Evolutionary conservation across 768 basidiomycete genomes (phyloP), one percentile per base, ranked within the genome.

Genomic region (Trametes coccinea): DNA sequence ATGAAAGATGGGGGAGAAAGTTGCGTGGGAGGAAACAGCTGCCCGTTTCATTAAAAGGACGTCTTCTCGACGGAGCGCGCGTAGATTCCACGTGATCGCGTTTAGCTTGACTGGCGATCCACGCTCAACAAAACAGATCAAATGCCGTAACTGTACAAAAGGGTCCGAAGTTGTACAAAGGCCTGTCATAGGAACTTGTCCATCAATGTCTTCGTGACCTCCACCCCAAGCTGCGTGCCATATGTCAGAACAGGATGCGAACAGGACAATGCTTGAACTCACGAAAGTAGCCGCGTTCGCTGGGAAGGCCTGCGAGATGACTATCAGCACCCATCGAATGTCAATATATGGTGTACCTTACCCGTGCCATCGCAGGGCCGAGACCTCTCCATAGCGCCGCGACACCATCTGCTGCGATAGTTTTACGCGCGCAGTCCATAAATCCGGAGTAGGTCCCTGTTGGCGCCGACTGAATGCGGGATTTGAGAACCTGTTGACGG

Each of bases 271-370:
- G 57, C 27, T 16, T 17, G 22, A 48, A 83, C 90, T 78, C 69
- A 94, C 90, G 77, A 94, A 93, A 53, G 90, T 89, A 45, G 95
- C 95, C 63, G 95, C 95, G 74, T 98, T 98, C 30, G 95, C 95
- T 11, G 95, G 95, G 86, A 97, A 96, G 44, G 95, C 95, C 85
- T 95, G 65, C 5, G 63, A 49, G n/a, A 52, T 17, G 47, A 31
- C 29, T n/a, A 45, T 43, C 56, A 51, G 40, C n/a, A 22, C 13
- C 16, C n/a, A 8, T 33, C 31, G 34, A 11, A 9, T 16, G 33
- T 37, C 34, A 51, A 2, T 50, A n/a, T 27, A 5, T 5, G 43
- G 37, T 8, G 43, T 49, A n/a, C 77, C 89, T 56, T 73, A 92
- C 92, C 70, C 93, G 78, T 61, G 88, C 87, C 96, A 98, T 98